Evolutionary conservation across 768 basidiomycete species (phyloP), one percentile per base, ranked within the genome.

Genomic region (Mycena polygramma): DNA sequence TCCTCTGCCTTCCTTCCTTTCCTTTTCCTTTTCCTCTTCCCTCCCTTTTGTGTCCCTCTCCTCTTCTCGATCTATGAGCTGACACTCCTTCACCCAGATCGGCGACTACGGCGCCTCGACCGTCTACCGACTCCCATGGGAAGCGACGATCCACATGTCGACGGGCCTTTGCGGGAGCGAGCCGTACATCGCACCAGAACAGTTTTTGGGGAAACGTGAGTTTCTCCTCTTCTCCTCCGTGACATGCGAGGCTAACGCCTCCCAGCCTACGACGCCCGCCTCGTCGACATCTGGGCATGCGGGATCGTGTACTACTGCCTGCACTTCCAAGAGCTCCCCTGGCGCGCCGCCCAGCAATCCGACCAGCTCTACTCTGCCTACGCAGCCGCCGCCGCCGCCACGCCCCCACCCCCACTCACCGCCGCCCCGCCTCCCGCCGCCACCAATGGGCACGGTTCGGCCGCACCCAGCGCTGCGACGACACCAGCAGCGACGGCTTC

Each of bases 41-140:
- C n/a, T n/a, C n/a, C n/a, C n/a, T n/a, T n/a, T n/a, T n/a, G n/a
- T n/a, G n/a, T n/a, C n/a, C n/a, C n/a, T n/a, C n/a, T n/a, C n/a
- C n/a, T n/a, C n/a, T n/a, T n/a, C n/a, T n/a, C n/a, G n/a, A n/a
- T n/a, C n/a, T n/a, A n/a, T n/a, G n/a, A n/a, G n/a, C n/a, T n/a
- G n/a, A n/a, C n/a, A n/a, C n/a, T n/a, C n/a, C n/a, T n/a, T n/a
- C n/a, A n/a, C n/a, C n/a, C 79, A 97, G 96, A 97, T 99, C 74
- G 97, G 97, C 65, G 97, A 99, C 79, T 99, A 98, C 75, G 97
- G 97, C 62, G 97, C 97, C 11, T 97, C 96, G 53, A 98, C 98
- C n/a, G 97, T 99, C 59, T 99, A 98, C 81, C 90, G 97, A 69
- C 90, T 99, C 64, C 98, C 97, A 51, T 99, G 97, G 97, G 97